Evolutionary conservation across 2,329 filamentous ascomycete species (phyloP), one percentile per base, ranked within the genome.

Genomic region (Coleophoma crateriformis): DNA sequence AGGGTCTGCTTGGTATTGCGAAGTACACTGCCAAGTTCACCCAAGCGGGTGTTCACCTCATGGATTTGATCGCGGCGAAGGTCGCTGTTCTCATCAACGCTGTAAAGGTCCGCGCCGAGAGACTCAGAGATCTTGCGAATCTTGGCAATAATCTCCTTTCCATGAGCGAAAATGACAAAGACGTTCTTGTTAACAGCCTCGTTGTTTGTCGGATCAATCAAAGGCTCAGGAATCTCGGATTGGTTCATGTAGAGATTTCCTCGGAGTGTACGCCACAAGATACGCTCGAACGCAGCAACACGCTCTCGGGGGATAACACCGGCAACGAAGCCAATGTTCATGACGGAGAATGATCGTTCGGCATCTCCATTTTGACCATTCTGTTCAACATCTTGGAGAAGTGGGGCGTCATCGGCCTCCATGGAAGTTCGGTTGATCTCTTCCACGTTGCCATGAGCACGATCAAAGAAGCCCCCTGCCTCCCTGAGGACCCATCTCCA

Each of bases 231-330:
- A 54, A 99, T 99, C 76, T 99, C 94, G 38, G 92, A 92, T 75
- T 99, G 95, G 72, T 99, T 99, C 94, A 99, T 99, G 78, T 97
- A 99, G 56, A 99, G 75, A 70, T 99, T 99, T 63, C 94, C 94
- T 68, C 94, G 90, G 39, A 99, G 82, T 0, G 95, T 96, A 63
- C 94, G 84, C 94, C 94, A 99, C 46, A 99, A 78, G 60, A 99
- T 99, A 52, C 94, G 87, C 74, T 99, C 95, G 66, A 99, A 99
- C 22, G 92, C 88, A 13, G 86, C 91, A 53, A 99, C 92, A 46
- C 92, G 85, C 65, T 97, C 92, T 48, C 94, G 84, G 35, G 88
- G 82, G 61, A 99, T 97, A 61, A 97, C 94, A 70, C 94, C 94
- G 48, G 94, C 88, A 47, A 99, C 92, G 63, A 99, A 99, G 10